Conservation (phyloP, 768 basidiomycete species). For the Termitomyces sp. region DNA sequence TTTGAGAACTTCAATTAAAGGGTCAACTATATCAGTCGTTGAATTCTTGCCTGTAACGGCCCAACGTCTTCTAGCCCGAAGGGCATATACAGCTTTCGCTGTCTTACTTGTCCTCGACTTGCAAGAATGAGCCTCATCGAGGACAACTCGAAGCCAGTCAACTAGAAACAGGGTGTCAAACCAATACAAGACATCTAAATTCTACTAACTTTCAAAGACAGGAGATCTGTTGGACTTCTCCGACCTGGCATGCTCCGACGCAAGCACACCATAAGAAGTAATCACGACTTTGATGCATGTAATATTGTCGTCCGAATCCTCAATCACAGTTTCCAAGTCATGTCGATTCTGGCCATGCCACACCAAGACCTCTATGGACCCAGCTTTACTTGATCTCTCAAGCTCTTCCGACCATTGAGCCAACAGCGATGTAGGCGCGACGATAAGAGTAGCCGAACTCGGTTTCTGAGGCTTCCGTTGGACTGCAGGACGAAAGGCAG, state of each 20-base stretch:
- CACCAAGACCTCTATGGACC: conserved; percentile 58
- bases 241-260: conserved; percentile 78
- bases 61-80: conserved; percentile 80
- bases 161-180: conserved; percentile 35
- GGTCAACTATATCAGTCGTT: background rate
- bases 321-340: conserved; percentile 58
- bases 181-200: background rate
- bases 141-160: conserved; percentile 75
- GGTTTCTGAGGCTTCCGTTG: conserved; percentile 25
- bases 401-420: conserved; percentile 94
- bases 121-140: conserved; percentile 95
- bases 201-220: conserved; percentile 62
- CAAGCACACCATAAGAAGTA: conserved; percentile 88
- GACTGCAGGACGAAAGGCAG: conserved; percentile 48
- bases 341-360: conserved; percentile 88
- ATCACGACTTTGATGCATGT: conserved; percentile 72
- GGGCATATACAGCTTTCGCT: conserved; percentile 82
- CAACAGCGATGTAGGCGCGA: conserved; percentile 88
- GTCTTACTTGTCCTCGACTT: conserved; percentile 87
- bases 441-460: conserved; percentile 74
- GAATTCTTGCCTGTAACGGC: conserved; percentile 66
- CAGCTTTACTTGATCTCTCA: conserved; percentile 73
- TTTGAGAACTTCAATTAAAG: conserved; percentile 13
- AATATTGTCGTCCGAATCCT: conserved; percentile 46
- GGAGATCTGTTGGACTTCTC: conserved; percentile 55